phyloP scores from a whole-genome alignment of 2,329 filamentous ascomycete genomes.

The Metarhizium sp. region DNA sequence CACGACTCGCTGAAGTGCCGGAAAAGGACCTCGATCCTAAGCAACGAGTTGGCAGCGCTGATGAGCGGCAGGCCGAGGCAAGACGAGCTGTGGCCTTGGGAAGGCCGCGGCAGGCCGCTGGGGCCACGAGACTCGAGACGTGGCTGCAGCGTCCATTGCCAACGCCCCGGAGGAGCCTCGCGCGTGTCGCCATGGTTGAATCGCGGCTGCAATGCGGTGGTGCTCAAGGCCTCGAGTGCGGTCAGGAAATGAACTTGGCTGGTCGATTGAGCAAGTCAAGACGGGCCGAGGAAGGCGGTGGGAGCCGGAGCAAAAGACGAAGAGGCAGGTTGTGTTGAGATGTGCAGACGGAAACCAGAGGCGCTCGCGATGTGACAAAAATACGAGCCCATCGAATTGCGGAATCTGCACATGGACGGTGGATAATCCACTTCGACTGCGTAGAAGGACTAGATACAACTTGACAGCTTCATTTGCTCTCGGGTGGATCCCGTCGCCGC shows the following conservation, averaged over 20 bases:
- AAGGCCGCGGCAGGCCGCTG: not conserved
- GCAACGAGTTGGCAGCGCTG: not conserved
- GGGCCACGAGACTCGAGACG: conserved; percentile 1
- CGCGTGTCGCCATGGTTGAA: conserved; percentile 4
- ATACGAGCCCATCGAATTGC: too few species aligned
- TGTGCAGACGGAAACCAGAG: not conserved
- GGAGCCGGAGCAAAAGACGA: not conserved
- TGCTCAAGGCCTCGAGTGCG: not conserved
- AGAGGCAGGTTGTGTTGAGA: not conserved
- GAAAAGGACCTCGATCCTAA: conserved; percentile 13
- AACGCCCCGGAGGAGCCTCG: conserved; percentile 5
- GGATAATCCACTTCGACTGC: too few species aligned
- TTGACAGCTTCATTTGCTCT: too few species aligned
- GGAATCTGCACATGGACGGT: too few species aligned
- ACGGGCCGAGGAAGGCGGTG: not conserved
- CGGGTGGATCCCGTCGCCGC: too few species aligned
- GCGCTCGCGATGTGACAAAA: too few species aligned
- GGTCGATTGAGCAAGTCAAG: not conserved
- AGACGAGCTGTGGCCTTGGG: conserved; percentile 1
- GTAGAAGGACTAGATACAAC: too few species aligned
- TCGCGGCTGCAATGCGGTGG: not conserved
- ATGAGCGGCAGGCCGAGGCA: not conserved
- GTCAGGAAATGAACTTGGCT: not conserved
- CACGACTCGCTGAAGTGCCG: conserved; percentile 12
- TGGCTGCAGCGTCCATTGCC: not conserved